phyloP scores from a whole-genome alignment of 176 grass and related monocot genomes.

The Phoenix dactylifera region DNA sequence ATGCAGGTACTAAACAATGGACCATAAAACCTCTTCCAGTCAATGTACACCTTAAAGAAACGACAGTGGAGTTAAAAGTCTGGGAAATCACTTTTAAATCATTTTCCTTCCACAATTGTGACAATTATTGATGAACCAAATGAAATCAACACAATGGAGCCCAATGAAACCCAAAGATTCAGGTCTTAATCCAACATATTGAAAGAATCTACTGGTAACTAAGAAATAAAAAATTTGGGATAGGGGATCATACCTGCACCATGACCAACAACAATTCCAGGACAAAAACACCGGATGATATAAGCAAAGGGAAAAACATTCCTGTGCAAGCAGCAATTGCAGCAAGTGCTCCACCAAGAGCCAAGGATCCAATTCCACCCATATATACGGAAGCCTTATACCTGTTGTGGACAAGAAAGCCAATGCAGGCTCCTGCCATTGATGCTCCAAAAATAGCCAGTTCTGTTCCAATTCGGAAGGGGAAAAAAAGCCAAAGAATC shows the following conservation, averaged over 20 bases:
- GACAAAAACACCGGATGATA: slow-evolving; percentile 52
- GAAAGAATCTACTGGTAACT: not conserved
- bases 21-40: too few species aligned
- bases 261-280: slow-evolving; percentile 50
- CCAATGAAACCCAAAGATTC: too few species aligned
- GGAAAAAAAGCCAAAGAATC: not conserved
- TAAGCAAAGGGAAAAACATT: slow-evolving; percentile 86
- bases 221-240: not conserved
- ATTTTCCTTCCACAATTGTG: too few species aligned
- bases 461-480: slow-evolving; percentile 39
- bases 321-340: slow-evolving; percentile 76
- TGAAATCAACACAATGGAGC: too few species aligned
- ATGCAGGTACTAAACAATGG: too few species aligned
- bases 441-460: slow-evolving; percentile 86
- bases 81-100: too few species aligned
- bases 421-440: slow-evolving; percentile 75
- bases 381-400: slow-evolving; percentile 74
- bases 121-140: too few species aligned
- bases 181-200: not conserved
- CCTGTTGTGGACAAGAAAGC: slow-evolving; percentile 90
- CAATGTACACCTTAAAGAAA: too few species aligned
- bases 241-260: slow-evolving; percentile 52
- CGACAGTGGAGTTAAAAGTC: too few species aligned
- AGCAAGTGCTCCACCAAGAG: slow-evolving; percentile 70
- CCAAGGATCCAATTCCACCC: slow-evolving; percentile 69